Evolutionary conservation across 352 stramenopile genomes (phyloP).

Genomic region (Lagenidium giganteum): DNA sequence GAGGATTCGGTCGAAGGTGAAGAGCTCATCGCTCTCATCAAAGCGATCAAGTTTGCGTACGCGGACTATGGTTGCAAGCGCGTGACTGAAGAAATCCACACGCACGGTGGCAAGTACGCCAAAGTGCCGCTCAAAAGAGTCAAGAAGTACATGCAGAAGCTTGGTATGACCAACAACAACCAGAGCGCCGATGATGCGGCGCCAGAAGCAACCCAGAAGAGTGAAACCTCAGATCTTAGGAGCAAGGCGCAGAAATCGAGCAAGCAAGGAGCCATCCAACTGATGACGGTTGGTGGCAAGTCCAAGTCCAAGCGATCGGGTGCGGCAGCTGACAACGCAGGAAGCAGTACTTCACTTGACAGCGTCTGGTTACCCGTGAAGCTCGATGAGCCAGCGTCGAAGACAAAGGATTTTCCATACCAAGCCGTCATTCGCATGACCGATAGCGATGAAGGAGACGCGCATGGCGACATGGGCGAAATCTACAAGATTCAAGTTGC

Average conservation of each 20-base stretch:
- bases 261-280: too few species aligned
- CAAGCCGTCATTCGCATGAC: conserved; percentile 78
- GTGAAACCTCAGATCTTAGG: too few species aligned
- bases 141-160: conserved; percentile 31
- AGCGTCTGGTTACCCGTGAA: conserved; percentile 76
- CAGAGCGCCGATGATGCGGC: conserved; percentile 17
- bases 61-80: conserved; percentile 30
- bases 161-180: too few species aligned
- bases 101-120: conserved; percentile 26
- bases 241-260: too few species aligned
- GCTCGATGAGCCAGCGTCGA: conserved; percentile 66
- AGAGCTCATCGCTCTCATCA: conserved; percentile 26
- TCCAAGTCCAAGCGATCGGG: conserved; percentile 55
- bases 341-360: conserved; percentile 16
- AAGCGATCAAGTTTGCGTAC: conserved; percentile 38
- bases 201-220: not conserved
- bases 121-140: conserved; percentile 26
- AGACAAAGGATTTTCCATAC: conserved; percentile 66
- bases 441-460: conserved; percentile 44
- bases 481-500: conserved; percentile 85
- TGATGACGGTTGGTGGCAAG: conserved; percentile 72
- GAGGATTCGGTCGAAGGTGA: conserved; percentile 17
- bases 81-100: conserved; percentile 23
- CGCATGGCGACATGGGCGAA: conserved; percentile 55
- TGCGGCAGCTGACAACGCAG: too few species aligned